phyloP scores from a whole-genome alignment of 768 basidiomycete species.

The Pleurotus djamor region DNA sequence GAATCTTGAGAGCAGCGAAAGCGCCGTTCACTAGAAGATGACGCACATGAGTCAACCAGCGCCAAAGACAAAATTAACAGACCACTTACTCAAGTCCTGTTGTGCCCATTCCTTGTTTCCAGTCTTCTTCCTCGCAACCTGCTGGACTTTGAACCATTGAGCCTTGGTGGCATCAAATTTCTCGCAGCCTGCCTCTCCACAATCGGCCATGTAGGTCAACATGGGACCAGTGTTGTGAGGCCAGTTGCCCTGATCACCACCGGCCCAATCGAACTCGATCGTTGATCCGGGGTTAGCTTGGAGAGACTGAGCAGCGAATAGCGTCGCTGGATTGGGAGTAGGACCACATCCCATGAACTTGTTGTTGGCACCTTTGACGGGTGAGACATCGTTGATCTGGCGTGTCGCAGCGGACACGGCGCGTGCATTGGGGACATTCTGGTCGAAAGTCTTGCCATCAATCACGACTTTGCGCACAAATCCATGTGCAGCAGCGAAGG shows the following conservation, averaged over 20 bases:
- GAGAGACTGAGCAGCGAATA: conserved; percentile 46
- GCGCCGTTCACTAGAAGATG: conserved; percentile 34
- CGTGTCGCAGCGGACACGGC: conserved; percentile 25
- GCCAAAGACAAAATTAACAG: not conserved
- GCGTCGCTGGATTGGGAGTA: conserved; percentile 26
- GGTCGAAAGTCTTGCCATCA: conserved; percentile 34
- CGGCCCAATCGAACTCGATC: conserved; percentile 56
- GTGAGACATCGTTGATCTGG: conserved; percentile 31
- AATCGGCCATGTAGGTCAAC: conserved; percentile 73
- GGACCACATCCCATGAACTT: conserved; percentile 59
- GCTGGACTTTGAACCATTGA: conserved; percentile 74
- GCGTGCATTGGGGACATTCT: conserved; percentile 25
- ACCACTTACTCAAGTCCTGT: conserved; percentile 45
- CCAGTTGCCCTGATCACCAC: conserved; percentile 31
- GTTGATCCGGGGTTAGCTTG: conserved; percentile 60
- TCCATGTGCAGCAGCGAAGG: conserved; percentile 34
- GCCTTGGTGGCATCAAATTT: conserved; percentile 56
- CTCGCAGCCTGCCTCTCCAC: conserved; percentile 54
- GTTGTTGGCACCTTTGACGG: conserved; percentile 56
- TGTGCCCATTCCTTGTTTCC: conserved; percentile 46
- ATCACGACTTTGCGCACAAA: conserved; percentile 35
- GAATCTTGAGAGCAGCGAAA: conserved; percentile 40
- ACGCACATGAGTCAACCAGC: not conserved
- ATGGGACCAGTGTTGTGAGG: conserved; percentile 64
- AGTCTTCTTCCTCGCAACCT: conserved; percentile 39